phyloP scores from a whole-genome alignment of 192 early-diverging fungal genomes.

The Umbelopsis isabellina region DNA sequence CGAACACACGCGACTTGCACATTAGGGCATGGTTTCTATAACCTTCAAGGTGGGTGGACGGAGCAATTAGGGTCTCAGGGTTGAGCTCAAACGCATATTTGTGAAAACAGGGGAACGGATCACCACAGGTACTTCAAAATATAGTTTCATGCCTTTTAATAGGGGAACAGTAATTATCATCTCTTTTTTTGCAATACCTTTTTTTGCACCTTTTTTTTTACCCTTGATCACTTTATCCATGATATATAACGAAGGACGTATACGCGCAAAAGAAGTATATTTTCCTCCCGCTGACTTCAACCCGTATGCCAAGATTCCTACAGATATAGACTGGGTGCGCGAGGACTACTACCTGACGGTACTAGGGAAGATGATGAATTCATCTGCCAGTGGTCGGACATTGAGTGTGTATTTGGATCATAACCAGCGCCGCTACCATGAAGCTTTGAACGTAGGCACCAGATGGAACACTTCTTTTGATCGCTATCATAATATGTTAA shows the following conservation, averaged over 20 bases:
- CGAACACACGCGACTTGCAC: neutral
- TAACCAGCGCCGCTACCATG: neutral
- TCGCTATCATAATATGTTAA: neutral
- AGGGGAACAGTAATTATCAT: neutral
- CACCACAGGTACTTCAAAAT: neutral
- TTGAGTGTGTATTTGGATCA: neutral
- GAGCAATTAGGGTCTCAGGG: neutral
- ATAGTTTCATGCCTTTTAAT: neutral
- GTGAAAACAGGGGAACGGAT: neutral
- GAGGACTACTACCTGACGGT: conserved; percentile 11
- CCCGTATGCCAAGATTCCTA: neutral
- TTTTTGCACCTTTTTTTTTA: neutral
- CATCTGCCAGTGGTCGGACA: conserved; percentile 2
- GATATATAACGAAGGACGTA: neutral
- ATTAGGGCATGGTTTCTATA: neutral
- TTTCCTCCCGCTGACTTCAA: neutral
- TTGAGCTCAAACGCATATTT: too few relatives aligned
- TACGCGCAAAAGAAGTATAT: neutral
- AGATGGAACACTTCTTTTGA: conserved; percentile 14
- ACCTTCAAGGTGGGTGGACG: neutral
- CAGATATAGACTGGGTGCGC: conserved; percentile 6
- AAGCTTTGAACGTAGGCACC: conserved; percentile 6
- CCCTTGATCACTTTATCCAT: neutral
- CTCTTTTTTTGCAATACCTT: neutral
- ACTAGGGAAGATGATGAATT: neutral